Evolutionary conservation across 805 yeast species (phyloP), one percentile per base, ranked within the genome.

Genomic region (Schwanniomyces polymorphus): DNA sequence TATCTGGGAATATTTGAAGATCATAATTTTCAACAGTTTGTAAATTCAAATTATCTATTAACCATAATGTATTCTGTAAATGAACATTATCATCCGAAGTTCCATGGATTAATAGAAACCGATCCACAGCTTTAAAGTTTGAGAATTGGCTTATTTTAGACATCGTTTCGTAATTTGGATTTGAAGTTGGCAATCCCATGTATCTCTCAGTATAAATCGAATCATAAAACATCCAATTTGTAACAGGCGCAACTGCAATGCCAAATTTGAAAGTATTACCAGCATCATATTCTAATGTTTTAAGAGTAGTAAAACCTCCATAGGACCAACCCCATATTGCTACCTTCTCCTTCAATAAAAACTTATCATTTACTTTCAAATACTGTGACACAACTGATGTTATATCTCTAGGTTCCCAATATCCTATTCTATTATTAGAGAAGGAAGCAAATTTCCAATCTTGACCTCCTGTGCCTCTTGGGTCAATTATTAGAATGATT

Each of bases 311-410:
- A 62, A 82, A 94, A 0, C 98, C 99, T 41, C 99, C 99, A 63
- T 92, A 94, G 18, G 96, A 88, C 99, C 99, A 94, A 7, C 99
- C 99, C 92, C 97, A 94, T 46, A 92, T 81, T 0, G 96, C 95
- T 10, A 89, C 83, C 50, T 81, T 78, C 3, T 76, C 70, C 21
- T 72, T 65, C 61, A 91, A 88, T 16, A 88, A 74, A 49, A 76
- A 76, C 8, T 67, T 59, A 29, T 55, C 49, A 47, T 72, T 71
- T 6, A 64, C 65, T 18, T 66, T 49, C 6, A 86, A 75, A 60
- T 81, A 83, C 29, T 70, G 72, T 35, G 78, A 64, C 0, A 82
- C 75, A 0, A 81, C 76, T 4, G 70, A 71, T 0, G 78, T 73
- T 11, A 88, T 67, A 61, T 88, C 96, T 41, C 85, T 67, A 7